Evolutionary conservation across 176 grass and related monocot genomes (phyloP).

Genomic region (Triticum aestivum): IWGSC_CS_RefSeq_v2.1 NC_057814.1:168886433-168886932

Average conservation of each 20-base stretch:
- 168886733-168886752: neutral
- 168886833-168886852: too few relatives aligned
- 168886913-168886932: too few relatives aligned
- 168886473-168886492: slow-evolving; percentile 35
- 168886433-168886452: slow-evolving; percentile 8
- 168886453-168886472: slow-evolving; percentile 27
- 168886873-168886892: too few relatives aligned
- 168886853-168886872: too few relatives aligned
- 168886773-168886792: too few relatives aligned
- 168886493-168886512: slow-evolving; percentile 23
- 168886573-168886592: slow-evolving; percentile 31
- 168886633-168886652: neutral
- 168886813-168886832: too few relatives aligned
- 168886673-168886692: slow-evolving; percentile 18
- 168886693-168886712: neutral
- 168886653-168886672: slow-evolving; percentile 36
- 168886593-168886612: neutral
- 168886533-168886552: slow-evolving; percentile 19
- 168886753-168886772: neutral
- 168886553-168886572: slow-evolving; percentile 24
- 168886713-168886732: neutral
- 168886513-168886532: neutral
- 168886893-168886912: too few relatives aligned
- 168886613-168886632: neutral
- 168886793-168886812: too few relatives aligned